phyloP scores from a whole-genome alignment of 2,329 filamentous ascomycete species.

The Seiridium cupressi region DNA sequence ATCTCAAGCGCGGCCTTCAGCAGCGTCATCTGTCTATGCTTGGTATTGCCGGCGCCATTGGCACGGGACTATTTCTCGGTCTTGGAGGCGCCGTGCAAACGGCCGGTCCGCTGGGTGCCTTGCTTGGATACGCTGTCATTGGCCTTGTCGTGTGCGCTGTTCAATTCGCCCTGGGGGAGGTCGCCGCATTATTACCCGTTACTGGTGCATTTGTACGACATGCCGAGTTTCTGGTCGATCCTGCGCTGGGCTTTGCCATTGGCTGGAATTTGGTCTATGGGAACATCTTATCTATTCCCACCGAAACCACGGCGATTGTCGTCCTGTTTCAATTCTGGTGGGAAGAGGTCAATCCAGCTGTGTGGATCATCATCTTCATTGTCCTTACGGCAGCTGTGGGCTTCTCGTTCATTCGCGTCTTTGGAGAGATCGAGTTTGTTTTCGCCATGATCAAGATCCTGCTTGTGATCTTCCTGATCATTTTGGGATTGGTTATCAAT shows the following conservation, averaged over 20 bases:
- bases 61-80: conserved; percentile 60
- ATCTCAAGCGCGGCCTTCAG: conserved; percentile 47
- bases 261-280: conserved; percentile 57
- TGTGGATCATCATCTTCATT: conserved; percentile 53
- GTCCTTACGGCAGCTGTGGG: conserved; percentile 55
- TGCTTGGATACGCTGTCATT: conserved; percentile 54
- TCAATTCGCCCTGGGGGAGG: conserved; percentile 58
- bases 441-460: conserved; percentile 56
- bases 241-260: conserved; percentile 54
- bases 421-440: conserved; percentile 56
- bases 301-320: conserved; percentile 62
- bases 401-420: conserved; percentile 55
- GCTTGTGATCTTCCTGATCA: conserved; percentile 60
- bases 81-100: conserved; percentile 52
- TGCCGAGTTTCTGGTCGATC: conserved; percentile 59
- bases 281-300: conserved; percentile 51
- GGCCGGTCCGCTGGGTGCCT: conserved; percentile 46
- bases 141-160: conserved; percentile 56
- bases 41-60: conserved; percentile 60
- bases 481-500: conserved; percentile 61
- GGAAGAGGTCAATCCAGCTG: conserved; percentile 53
- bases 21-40: conserved; percentile 61
- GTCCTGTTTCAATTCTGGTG: conserved; percentile 67
- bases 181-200: conserved; percentile 60
- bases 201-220: conserved; percentile 63